phyloP scores from a whole-genome alignment of 1,139 yeast genomes.

The Suhomyces atakaporum region DNA sequence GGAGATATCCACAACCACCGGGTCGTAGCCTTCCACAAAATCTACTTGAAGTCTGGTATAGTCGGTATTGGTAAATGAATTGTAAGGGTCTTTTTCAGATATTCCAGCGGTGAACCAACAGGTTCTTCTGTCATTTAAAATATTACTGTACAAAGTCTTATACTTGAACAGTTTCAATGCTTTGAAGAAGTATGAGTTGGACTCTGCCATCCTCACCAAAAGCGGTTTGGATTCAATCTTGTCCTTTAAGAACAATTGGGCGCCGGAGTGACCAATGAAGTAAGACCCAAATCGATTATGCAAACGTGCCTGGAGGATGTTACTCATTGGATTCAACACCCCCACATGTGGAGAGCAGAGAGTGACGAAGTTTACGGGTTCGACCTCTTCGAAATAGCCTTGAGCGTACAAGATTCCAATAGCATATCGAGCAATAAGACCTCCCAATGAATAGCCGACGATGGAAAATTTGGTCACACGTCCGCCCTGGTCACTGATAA shows the following conservation, averaged over 20 bases:
- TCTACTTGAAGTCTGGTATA: conserved; percentile 44
- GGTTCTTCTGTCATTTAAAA: conserved; percentile 76
- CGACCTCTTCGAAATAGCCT: conserved; percentile 50
- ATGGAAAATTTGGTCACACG: conserved; percentile 60
- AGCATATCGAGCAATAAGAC: conserved; percentile 74
- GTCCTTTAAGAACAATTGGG: conserved; percentile 70
- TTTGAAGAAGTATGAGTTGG: conserved; percentile 58
- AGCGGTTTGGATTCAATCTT: conserved; percentile 42
- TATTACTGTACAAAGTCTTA: conserved; percentile 66
- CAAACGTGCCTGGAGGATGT: conserved; percentile 37
- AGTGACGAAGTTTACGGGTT: conserved; percentile 65
- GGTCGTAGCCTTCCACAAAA: conserved; percentile 52
- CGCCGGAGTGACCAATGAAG: conserved; percentile 68
- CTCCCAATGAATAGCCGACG: conserved; percentile 83
- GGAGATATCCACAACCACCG: conserved; percentile 52
- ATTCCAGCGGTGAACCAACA: conserved; percentile 83
- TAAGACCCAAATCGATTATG: conserved; percentile 65
- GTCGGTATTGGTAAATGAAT: conserved; percentile 40
- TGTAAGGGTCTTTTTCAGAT: conserved; percentile 63
- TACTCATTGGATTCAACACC: conserved; percentile 60
- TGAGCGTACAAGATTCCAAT: conserved; percentile 64
- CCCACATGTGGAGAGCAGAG: conserved; percentile 88
- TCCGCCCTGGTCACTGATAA: conserved; percentile 26
- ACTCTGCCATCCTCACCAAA: conserved; percentile 64
- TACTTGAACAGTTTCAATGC: conserved; percentile 55